phyloP scores from a whole-genome alignment of 805 yeast genomes.

The Cyberlindnera galapagoensis region DNA sequence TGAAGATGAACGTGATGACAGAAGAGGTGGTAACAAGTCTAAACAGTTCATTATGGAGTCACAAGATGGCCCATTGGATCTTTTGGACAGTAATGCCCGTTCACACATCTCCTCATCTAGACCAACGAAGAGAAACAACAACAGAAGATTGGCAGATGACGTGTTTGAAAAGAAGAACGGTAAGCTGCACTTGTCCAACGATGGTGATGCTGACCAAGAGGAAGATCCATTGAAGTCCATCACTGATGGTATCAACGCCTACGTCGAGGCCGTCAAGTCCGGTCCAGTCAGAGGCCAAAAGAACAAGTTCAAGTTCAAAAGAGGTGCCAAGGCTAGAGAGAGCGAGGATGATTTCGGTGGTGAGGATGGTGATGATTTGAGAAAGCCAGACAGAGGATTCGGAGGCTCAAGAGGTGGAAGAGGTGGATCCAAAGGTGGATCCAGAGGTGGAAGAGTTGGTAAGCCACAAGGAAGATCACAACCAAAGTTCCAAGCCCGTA shows the following conservation, averaged over 20 bases:
- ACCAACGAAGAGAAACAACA: constrained; percentile 56
- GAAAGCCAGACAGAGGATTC: no score
- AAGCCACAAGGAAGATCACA: constrained; percentile 30
- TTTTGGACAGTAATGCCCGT: constrained; percentile 77
- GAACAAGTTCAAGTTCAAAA: constrained; percentile 83
- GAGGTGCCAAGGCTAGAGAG: constrained; percentile 45
- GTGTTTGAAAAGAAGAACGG: constrained; percentile 44
- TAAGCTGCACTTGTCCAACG: constrained; percentile 57
- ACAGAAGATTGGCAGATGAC: constrained; percentile 31
- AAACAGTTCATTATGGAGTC: constrained; percentile 72
- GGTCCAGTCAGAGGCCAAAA: constrained; percentile 94
- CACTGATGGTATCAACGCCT: constrained; percentile 75
- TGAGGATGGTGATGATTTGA: constrained; percentile 30
- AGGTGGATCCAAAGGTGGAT: constrained; percentile 9
- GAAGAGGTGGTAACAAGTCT: constrained; percentile 25
- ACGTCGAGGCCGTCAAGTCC: constrained; percentile 85
- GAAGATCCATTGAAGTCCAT: constrained; percentile 43
- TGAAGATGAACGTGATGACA: constrained; percentile 41
- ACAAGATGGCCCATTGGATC: constrained; percentile 76
- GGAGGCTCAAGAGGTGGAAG: constrained; percentile 5
- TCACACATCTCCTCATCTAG: constrained; percentile 85
- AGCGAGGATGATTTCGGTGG: constrained; percentile 50
- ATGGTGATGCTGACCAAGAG: constrained; percentile 22
- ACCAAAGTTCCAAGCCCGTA: constrained; percentile 42
- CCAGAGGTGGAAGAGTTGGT: constrained; percentile 16